Evolutionary conservation across 495 filamentous ascomycete species (phyloP).

Genomic region (Penicillium steckii): DNA sequence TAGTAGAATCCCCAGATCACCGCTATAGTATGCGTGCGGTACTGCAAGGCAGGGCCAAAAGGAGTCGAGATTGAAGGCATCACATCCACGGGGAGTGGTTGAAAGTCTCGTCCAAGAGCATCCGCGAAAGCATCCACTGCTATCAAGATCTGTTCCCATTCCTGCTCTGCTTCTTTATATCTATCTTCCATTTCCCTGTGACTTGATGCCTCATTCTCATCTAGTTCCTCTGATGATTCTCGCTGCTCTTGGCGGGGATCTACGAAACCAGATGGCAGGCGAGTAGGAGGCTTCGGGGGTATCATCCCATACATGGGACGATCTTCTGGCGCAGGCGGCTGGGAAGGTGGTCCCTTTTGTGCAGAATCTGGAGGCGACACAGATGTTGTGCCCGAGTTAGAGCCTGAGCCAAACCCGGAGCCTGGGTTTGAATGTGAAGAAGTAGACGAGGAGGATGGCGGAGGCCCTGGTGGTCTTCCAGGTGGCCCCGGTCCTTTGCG

Average conservation of each 20-base stretch:
- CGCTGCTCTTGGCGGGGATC: constrained; percentile 16
- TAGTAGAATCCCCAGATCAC: constrained; percentile 84
- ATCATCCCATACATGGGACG: constrained; percentile 56
- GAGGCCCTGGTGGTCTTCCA: constrained; percentile 24
- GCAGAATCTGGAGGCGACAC: constrained; percentile 1
- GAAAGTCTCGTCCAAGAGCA: constrained; percentile 72
- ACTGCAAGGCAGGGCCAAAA: constrained; percentile 80
- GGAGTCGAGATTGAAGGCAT: constrained; percentile 62
- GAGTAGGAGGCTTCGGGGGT: constrained; percentile 38
- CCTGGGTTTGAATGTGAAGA: constrained; percentile 11
- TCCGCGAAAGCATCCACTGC: constrained; percentile 66
- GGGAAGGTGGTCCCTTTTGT: constrained; percentile 8
- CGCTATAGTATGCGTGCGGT: constrained; percentile 81
- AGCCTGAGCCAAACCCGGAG: constrained; percentile 9
- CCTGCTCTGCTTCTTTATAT: constrained; percentile 66
- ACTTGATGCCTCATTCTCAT: constrained; percentile 56
- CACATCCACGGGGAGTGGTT: constrained; percentile 72
- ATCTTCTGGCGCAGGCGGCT: constrained; percentile 8
- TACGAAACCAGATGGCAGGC: constrained; percentile 43
- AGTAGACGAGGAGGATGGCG: constrained; percentile 15
- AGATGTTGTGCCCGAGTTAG: constrained; percentile 4
- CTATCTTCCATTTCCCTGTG: constrained; percentile 64
- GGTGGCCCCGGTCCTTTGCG: constrained; percentile 21
- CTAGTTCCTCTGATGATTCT: constrained; percentile 28
- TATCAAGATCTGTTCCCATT: constrained; percentile 73